Percentiles rank a stretch among this genome's conserved stretches.
phyloP scores from a whole-genome alignment of 2,329 filamentous ascomycete species.

The Zymoseptoria tritici region DNA sequence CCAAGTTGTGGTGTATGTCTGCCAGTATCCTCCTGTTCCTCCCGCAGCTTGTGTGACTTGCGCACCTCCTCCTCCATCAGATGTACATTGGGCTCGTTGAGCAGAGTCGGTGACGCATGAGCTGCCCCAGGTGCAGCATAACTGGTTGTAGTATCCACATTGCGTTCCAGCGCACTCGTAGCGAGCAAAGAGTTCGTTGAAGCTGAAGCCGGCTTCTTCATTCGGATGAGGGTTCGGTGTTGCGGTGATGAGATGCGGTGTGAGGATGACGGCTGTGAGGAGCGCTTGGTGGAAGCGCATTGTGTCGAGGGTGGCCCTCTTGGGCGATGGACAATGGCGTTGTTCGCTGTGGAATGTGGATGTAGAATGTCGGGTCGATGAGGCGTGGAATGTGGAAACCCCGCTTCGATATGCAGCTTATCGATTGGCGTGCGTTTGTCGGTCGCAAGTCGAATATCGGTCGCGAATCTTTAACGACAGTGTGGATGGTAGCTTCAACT shows the following conservation, averaged over 20 bases:
- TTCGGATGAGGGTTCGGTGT: constrained; percentile 21
- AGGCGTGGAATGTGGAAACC: background rate
- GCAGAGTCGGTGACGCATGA: constrained; percentile 44
- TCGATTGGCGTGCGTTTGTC: background rate
- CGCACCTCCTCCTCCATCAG: constrained; percentile 16
- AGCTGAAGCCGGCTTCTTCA: constrained; percentile 24
- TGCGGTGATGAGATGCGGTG: constrained; percentile 18
- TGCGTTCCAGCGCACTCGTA: constrained; percentile 38
- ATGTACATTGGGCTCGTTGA: constrained; percentile 42
- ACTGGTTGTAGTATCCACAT: constrained; percentile 46
- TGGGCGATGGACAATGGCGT: background rate
- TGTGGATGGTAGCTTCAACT: background rate
- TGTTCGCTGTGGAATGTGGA: background rate
- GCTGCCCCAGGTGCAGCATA: constrained; percentile 43
- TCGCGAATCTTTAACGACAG: background rate
- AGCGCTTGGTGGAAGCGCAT: constrained; percentile 24
- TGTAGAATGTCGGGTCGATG: background rate
- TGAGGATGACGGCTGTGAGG: constrained; percentile 23
- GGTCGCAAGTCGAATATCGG: background rate
- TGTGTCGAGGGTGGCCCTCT: constrained; percentile 6
- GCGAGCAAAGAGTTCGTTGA: constrained; percentile 30
- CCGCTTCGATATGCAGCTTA: background rate
- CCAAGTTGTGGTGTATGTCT: constrained; percentile 51
- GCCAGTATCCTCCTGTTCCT: constrained; percentile 40
- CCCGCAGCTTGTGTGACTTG: constrained; percentile 22